Evolutionary conservation across 169 alveolate genomes (phyloP), one percentile per base, ranked within the genome.

Genomic region (Eimeria brunetti): DNA sequence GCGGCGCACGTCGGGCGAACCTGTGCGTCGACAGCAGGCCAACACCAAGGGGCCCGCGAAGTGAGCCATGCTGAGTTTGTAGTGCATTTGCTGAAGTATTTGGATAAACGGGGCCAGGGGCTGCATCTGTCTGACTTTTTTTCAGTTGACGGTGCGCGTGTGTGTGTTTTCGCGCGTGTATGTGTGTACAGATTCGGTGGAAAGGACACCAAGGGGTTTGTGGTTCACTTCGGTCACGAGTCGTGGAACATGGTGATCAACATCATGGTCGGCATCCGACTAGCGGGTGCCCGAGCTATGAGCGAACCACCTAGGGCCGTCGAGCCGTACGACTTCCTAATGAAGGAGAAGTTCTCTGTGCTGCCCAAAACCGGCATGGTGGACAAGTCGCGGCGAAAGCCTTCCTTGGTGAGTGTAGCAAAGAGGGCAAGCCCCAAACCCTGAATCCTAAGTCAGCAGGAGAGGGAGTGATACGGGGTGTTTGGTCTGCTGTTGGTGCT

Each of bases 221-320:
- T 96, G n/a, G 97, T 96, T 24, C 97, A 96, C 84, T 96, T 96
- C 62, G 97, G 97, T 9, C 97, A 96, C 49, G 96, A 94, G 86
- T 88, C 94, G 33, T 96, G 97, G 97, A 95, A 96, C 91, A 95
- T 88, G 91, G 97, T 96, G 30, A 51, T 94, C 53, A 69, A 89
- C 95, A 92, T 95, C 92, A 95, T 95, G 97, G 93, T 96, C 30
- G 97, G 97, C 62, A 88, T 96, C 56, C 85, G 97, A n/a, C 33
- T 96, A 73, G 96, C 97, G 6, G 96, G 93, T 6, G 96, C 96
- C 56, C 88, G 97, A 22, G 89, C 94, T 44, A 84, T 73, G 62
- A 73, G 83, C 84, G 97, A 94, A 64, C 92, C 92, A 0, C 88
- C 80, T 46, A 88, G 97, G n/a, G 93, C 94, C 41, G 80, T 96